phyloP scores from a whole-genome alignment of 805 yeast species.

The Blastobotrys robertii region DNA sequence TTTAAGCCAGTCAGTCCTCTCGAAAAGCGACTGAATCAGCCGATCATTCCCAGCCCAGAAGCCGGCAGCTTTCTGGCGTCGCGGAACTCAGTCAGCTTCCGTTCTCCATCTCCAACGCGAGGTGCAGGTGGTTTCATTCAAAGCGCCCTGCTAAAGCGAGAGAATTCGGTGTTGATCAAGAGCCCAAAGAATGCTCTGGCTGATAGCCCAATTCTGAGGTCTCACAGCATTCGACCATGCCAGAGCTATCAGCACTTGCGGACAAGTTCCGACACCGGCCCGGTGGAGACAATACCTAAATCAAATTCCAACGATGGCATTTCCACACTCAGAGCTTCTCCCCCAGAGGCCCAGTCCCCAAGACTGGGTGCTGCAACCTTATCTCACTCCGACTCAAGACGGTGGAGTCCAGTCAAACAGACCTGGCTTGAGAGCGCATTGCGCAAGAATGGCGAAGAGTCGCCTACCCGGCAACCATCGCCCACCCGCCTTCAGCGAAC shows the following conservation, averaged over 20 bases:
- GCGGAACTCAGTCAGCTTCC: not conserved
- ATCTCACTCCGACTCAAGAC: conserved; percentile 9
- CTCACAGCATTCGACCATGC: too few relatives aligned
- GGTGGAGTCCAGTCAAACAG: conserved; percentile 20
- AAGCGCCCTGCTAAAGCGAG: conserved; percentile 22
- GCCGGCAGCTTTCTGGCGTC: not conserved
- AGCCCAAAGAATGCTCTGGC: too few relatives aligned
- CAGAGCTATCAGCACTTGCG: too few relatives aligned
- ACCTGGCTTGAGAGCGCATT: conserved; percentile 24
- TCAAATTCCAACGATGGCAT: not conserved
- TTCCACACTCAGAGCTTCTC: not conserved
- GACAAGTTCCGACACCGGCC: too few relatives aligned
- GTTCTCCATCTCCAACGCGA: conserved; percentile 15
- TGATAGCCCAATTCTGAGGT: too few relatives aligned
- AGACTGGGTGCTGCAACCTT: not conserved
- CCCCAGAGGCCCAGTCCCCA: not conserved
- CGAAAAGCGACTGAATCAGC: too few relatives aligned
- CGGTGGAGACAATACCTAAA: too few relatives aligned
- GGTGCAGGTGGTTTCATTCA: conserved; percentile 19
- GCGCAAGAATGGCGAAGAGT: conserved; percentile 11
- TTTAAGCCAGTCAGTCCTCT: too few relatives aligned
- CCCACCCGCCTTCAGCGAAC: conserved; percentile 1
- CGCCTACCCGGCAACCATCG: conserved; percentile 7
- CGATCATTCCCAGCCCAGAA: not conserved
- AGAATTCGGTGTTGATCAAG: conserved; percentile 9